A percentile compares a stretch with the other conserved stretches of the same genome.
These are phyloP conservation scores for Coleophoma crateriformis DNA, from an alignment of 2,329 filamentous ascomycete genomes.

Conservation along the genomic window DNA sequence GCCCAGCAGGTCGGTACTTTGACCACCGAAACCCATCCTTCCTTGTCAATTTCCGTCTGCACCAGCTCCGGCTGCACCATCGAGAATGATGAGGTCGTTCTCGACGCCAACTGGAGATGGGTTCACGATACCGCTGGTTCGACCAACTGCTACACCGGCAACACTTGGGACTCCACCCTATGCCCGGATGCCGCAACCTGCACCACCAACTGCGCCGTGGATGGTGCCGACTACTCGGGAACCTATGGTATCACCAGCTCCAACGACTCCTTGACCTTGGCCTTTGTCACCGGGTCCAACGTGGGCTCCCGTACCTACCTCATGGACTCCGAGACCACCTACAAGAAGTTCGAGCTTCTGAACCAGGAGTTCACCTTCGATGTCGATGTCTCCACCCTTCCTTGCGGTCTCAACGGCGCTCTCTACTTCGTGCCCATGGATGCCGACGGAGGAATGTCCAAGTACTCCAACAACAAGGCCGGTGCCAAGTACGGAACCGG, in stretches of 20 bases:
- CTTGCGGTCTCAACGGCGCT: conserved; percentile 68
- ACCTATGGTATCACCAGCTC: conserved; percentile 51
- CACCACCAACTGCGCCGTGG: conserved; percentile 45
- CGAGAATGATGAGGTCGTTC: conserved; percentile 27
- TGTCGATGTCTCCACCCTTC: conserved; percentile 63
- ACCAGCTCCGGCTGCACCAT: conserved; percentile 39
- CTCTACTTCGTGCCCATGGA: conserved; percentile 64
- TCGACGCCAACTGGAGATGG: conserved; percentile 57
- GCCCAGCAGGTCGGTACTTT: conserved; percentile 28
- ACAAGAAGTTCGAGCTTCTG: conserved; percentile 60
- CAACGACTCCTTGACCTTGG: conserved; percentile 46
- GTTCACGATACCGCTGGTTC: conserved; percentile 40
- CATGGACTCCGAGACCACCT: conserved; percentile 54
- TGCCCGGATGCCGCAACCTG: conserved; percentile 38
- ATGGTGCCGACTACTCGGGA: conserved; percentile 45
- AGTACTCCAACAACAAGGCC: conserved; percentile 46
- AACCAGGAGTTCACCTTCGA: conserved; percentile 70
- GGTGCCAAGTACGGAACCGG: conserved; percentile 58
- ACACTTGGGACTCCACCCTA: conserved; percentile 34
- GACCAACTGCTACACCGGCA: conserved; percentile 35
- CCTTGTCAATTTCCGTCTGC: conserved; percentile 46
- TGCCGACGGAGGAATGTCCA: conserved; percentile 50
- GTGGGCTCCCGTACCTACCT: conserved; percentile 57
- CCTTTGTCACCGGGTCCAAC: conserved; percentile 52
- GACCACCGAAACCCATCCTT: conserved; percentile 43